These are phyloP conservation scores for Sophora flavescens DNA, from an alignment of 306 rosid species.

Conservation along the genomic window DNA sequence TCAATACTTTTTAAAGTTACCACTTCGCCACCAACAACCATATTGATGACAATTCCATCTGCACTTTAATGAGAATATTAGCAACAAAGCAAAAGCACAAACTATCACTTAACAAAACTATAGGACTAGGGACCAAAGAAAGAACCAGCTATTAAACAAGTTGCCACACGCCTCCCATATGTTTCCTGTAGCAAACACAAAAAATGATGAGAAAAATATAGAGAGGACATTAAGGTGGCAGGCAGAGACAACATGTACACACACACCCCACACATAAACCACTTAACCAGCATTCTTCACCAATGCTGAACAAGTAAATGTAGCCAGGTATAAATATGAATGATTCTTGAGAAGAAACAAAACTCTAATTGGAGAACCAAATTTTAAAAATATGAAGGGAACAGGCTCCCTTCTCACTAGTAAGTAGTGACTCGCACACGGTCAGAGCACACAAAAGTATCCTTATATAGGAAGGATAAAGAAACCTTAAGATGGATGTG, in stretches of 20 bases:
- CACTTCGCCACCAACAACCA: constrained; percentile 96
- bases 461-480: not conserved
- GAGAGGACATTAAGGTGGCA: constrained; percentile 1
- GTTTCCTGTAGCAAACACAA: constrained; percentile 70
- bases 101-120: constrained; percentile 37
- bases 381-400: not conserved
- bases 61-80: constrained; percentile 49
- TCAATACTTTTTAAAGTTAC: constrained; percentile 77
- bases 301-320: not conserved
- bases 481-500: not conserved
- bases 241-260: constrained; percentile 15
- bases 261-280: constrained; percentile 31
- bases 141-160: constrained; percentile 89
- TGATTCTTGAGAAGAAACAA: constrained; percentile 28
- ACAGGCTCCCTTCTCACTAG: not conserved
- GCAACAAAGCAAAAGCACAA: constrained; percentile 41
- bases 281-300: constrained; percentile 27
- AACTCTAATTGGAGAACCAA: constrained; percentile 29
- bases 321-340: constrained; percentile 15
- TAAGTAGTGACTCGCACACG: not conserved
- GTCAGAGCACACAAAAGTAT: not conserved
- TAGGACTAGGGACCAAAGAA: constrained; percentile 47
- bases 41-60: constrained; percentile 94
- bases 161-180: constrained; percentile 74
- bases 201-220: constrained; percentile 35